Base-by-base conservation (phyloP, 179 eudicot species). In the Carnegiea gigantea region DNA sequence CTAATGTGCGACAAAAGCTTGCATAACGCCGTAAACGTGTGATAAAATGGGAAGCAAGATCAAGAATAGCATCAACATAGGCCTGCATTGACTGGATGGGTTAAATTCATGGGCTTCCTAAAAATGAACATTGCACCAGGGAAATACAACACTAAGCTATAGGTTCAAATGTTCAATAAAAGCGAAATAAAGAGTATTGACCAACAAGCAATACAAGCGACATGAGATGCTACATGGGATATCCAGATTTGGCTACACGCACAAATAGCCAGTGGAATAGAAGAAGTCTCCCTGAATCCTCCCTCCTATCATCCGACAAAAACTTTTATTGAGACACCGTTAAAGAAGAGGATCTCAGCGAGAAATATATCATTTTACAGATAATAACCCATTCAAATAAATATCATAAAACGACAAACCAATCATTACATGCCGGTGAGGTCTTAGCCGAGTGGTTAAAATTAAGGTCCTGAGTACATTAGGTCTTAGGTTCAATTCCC, bases 1-100 rank as follows among this genome's bases (percentile, higher is more conserved):
- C 99, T 85, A 95, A 85, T 43, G 98, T 95, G 51, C 99, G 98
- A 81, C 99, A 95, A 85, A 95, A 95, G 85, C 99, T 95, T 65
- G 99, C 99, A 89, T 95, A 95, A 57, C 99, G 97, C 30, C 99
- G 88, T 83, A 95, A 89, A 73, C 99, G 98, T 60, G 99, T 95
- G 83, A 95, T 95, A 84, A 95, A 95, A 87, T 95, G 99, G 51
- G 99, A 95, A 65, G 99, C 98, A 64, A 95, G 88, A 88, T 95
- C 99, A 73, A 95, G 96, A 78, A 95, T 88, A 54, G 99, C 94
- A 88, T 95, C 99, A 88, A 95, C 98, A 88, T 95, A 94, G 48
- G 99, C 98, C 98, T 94, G 91, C 81, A 88, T 38, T 24, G 59
- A 48, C 70, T 48, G 49, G 38, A 26, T 60, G 5, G 77, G 73